Percentiles rank a stretch among this genome's conserved stretches.
These are phyloP conservation scores for Geosiphon pyriformis DNA, from an alignment of 192 early-diverging fungal species.

Conservation along the genomic window DNA sequence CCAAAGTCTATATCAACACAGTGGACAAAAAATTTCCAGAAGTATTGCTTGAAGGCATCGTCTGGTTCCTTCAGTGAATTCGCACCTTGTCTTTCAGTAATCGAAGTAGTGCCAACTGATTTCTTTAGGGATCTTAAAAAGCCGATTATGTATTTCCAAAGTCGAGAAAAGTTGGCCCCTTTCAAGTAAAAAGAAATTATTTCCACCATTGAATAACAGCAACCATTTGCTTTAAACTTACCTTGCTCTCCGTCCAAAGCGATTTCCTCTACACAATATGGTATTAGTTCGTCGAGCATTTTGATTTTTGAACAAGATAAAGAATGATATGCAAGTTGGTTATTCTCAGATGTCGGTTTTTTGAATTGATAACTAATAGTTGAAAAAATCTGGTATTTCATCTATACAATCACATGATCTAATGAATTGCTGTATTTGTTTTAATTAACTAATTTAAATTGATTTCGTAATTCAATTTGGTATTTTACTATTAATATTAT, in stretches of 20 bases:
- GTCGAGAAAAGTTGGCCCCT: conserved; percentile 11
- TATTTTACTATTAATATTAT: too few species aligned
- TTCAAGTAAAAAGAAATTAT: background rate
- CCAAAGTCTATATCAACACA: background rate
- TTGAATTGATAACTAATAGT: too few species aligned
- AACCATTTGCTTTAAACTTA: conserved; percentile 3
- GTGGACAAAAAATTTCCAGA: conserved; percentile 7
- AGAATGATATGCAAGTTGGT: too few species aligned
- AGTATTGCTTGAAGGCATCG: conserved; percentile 3
- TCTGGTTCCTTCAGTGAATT: background rate
- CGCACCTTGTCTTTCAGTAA: conserved; percentile 8
- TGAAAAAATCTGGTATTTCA: too few species aligned
- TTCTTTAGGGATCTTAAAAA: conserved; percentile 22
- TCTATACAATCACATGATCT: too few species aligned
- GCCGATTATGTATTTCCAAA: conserved; percentile 18
- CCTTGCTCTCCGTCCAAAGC: conserved; percentile 53
- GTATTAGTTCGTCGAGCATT: conserved; percentile 51
- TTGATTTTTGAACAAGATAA: too few species aligned
- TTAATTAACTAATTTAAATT: too few species aligned
- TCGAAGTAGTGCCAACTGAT: conserved; percentile 19
- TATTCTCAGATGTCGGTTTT: too few species aligned
- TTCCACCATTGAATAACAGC: background rate
- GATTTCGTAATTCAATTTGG: too few species aligned
- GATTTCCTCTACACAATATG: conserved; percentile 47
- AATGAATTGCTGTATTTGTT: too few species aligned